Evolutionary conservation across 805 yeast genomes (phyloP), one percentile per base, ranked within the genome.

Genomic region (Kodamaea neixiangensis): DNA sequence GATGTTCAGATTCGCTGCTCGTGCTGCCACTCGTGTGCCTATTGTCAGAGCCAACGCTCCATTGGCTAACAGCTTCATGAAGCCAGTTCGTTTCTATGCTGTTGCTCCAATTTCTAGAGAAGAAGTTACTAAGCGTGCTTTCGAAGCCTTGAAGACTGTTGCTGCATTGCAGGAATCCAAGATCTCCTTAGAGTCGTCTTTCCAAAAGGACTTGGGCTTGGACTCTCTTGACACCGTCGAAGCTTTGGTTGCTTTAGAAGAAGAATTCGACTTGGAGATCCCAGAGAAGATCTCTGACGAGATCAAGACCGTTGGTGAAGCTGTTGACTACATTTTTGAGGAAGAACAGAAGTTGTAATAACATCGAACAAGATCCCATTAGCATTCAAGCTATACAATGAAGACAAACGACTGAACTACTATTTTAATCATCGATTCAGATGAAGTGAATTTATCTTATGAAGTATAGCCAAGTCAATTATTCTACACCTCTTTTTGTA

Each of bases 211-310:
- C 64, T 80, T 89, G 59, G 93, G 92, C n/a, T 80, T 89, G 66
- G 99, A 93, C 72, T 89, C 97, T 7, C 80, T 93, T 59, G 99
- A 93, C 66, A 87, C 94, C 56, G 97, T 93, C 55, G 99, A 93
- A 76, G 92, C 94, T 50, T 80, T 94, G 62, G 96, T 94, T 71
- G 97, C 97, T 51, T 86, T 93, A 64, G 99, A 93, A 78, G 97
- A 92, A 78, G 79, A 85, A 67, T 83, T 83, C 60, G 90, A 89
- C 63, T 81, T 89, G 65, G 88, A 86, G 68, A 83, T 89, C 65
- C 90, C 96, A 34, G 97, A 90, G 75, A 85, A 87, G 68, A 89
- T 89, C 61, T 94, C 97, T 49, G 97, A 93, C 68, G 92, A 87
- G 67, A 85, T 94, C 71, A 90, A 87, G 77, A 89, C 96, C 50